Conservation (phyloP, 805 yeast species). For the Metschnikowia matae region DNA sequence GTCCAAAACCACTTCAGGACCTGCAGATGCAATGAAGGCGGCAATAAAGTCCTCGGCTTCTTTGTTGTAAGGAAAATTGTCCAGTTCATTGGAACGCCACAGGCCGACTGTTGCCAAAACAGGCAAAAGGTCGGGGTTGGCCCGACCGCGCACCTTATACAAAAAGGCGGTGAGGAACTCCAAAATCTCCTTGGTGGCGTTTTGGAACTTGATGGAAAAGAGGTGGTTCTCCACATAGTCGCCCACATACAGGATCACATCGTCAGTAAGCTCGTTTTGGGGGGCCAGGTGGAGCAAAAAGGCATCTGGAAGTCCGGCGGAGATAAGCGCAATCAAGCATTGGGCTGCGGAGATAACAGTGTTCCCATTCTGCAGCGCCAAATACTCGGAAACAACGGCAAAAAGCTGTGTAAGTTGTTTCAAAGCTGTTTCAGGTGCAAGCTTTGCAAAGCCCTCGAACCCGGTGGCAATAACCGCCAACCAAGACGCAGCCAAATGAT, state of each 20-base stretch:
- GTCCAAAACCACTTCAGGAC: conserved; percentile 78
- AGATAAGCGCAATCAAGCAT: conserved; percentile 75
- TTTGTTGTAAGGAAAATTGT: conserved; percentile 59
- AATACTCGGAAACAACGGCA: conserved; percentile 55
- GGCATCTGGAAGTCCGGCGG: conserved; percentile 61
- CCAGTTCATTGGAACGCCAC: conserved; percentile 77
- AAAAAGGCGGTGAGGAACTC: conserved; percentile 62
- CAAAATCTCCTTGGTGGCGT: conserved; percentile 70
- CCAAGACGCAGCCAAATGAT: conserved; percentile 91
- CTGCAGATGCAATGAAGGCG: conserved; percentile 73
- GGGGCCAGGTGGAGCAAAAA: conserved; percentile 50
- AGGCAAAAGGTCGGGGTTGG: conserved; percentile 66
- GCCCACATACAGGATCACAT: conserved; percentile 47
- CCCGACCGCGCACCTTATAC: conserved; percentile 56
- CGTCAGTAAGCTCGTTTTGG: conserved; percentile 49
- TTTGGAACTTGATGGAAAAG: conserved; percentile 68
- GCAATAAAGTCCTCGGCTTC: conserved; percentile 81
- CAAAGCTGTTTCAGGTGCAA: conserved; percentile 45
- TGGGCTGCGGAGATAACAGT: conserved; percentile 77
- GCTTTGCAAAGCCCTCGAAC: conserved; percentile 35
- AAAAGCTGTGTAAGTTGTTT: conserved; percentile 47
- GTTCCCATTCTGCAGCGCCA: conserved; percentile 60
- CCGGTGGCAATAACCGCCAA: conserved; percentile 90
- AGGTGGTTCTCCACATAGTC: conserved; percentile 52
- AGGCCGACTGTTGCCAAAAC: conserved; percentile 73